These are phyloP conservation scores for Debaryomyces nepalensis DNA, from an alignment of 1,139 yeast species.

Conservation along the genomic window DNA sequence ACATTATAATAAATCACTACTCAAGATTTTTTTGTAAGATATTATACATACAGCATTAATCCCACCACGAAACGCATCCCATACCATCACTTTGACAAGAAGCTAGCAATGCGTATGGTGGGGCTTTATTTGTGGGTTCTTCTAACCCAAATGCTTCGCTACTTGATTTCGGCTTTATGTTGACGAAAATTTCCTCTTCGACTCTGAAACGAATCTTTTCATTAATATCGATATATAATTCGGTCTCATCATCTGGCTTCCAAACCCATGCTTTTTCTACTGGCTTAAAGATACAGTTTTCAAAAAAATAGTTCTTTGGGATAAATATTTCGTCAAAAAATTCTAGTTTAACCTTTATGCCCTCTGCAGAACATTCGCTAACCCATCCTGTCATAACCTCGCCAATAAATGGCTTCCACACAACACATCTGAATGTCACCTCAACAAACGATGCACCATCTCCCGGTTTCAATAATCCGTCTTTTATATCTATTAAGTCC, in stretches of 20 bases:
- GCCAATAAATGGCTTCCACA: conserved; percentile 94
- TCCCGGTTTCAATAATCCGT: conserved; percentile 92
- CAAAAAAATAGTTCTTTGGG: conserved; percentile 81
- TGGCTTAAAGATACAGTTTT: conserved; percentile 68
- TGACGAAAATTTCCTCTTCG: conserved; percentile 85
- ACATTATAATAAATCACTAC: conserved; percentile 7
- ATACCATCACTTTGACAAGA: conserved; percentile 95
- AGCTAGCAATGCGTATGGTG: conserved; percentile 85
- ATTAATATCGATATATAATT: conserved; percentile 82
- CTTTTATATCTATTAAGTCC: conserved; percentile 80
- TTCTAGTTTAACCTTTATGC: conserved; percentile 80
- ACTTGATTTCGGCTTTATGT: conserved; percentile 77
- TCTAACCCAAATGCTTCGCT: conserved; percentile 46
- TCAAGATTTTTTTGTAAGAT: conserved; percentile 11
- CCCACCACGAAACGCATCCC: conserved; percentile 99
- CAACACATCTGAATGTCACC: conserved; percentile 72
- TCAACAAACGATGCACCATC: conserved; percentile 89
- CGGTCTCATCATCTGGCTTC: conserved; percentile 74
- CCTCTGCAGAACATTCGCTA: conserved; percentile 82
- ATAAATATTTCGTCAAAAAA: conserved; percentile 92
- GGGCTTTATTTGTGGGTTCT: conserved; percentile 44
- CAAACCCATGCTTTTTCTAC: conserved; percentile 96
- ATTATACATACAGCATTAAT: conserved; percentile 32
- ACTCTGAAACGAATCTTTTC: conserved; percentile 90
- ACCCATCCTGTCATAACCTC: conserved; percentile 96